These are phyloP conservation scores for Quercus rubra DNA, from an alignment of 306 rosid species.

Conservation along the genomic window DNA sequence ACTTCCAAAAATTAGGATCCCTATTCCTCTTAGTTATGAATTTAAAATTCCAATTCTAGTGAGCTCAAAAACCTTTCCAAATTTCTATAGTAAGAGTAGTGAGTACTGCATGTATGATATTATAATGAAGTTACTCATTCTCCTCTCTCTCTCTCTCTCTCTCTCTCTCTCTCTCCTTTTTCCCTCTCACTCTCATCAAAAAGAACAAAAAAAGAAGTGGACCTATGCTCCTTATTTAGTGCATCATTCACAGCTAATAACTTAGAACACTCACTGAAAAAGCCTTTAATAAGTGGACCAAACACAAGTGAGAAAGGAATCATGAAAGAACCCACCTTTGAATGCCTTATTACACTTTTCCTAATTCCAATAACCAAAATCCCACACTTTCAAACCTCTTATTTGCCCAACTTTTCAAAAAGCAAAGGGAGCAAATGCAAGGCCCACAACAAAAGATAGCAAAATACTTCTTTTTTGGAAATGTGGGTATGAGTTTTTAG, in stretches of 20 bases:
- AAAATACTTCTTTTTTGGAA: slow-evolving; percentile 47
- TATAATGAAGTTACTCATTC: not conserved
- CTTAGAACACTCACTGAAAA: slow-evolving; percentile 17
- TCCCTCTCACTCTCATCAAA: slow-evolving; percentile 3
- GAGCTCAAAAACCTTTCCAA: not conserved
- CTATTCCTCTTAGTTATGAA: not conserved
- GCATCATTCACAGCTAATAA: slow-evolving; percentile 28
- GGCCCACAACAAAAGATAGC: slow-evolving; percentile 27
- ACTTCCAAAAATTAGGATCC: not conserved
- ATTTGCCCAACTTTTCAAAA: slow-evolving; percentile 62
- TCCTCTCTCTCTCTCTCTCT: not conserved
- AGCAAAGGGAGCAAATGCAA: slow-evolving; percentile 48
- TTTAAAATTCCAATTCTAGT: not conserved
- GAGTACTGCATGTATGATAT: not conserved
- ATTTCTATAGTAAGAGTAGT: not conserved
- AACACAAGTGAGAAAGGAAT: slow-evolving; percentile 41
- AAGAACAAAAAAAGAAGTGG: slow-evolving; percentile 12
- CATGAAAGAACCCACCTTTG: slow-evolving; percentile 52
- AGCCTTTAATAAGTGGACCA: slow-evolving; percentile 31
- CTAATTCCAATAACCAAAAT: slow-evolving; percentile 65
- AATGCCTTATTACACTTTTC: slow-evolving; percentile 48
- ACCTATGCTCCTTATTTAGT: slow-evolving; percentile 32
- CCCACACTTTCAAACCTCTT: slow-evolving; percentile 60
- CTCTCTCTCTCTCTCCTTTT: not conserved
- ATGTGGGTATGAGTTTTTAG: slow-evolving; percentile 40